These are phyloP conservation scores for Ceratobasidium theobromae DNA, from an alignment of 1,284 basidiomycete genomes.

Conservation along the genomic window DNA sequence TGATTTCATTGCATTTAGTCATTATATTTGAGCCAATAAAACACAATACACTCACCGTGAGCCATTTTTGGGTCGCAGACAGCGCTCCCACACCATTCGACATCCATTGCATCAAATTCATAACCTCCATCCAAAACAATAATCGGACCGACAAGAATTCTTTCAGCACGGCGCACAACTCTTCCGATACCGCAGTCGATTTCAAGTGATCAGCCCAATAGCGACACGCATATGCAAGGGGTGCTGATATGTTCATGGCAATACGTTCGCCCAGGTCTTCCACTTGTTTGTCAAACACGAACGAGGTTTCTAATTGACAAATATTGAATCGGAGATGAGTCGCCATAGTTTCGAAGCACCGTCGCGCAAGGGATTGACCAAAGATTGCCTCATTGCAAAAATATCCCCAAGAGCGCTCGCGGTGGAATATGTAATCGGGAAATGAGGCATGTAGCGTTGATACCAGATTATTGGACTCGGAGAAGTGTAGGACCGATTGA, in stretches of 20 bases:
- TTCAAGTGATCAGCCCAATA: not conserved
- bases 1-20: not conserved
- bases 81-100: not conserved
- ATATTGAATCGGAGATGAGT: not conserved
- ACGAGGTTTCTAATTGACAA: not conserved
- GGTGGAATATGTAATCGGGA: not conserved
- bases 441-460: not conserved
- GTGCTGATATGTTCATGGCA: not conserved
- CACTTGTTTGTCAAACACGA: not conserved
- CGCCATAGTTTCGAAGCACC: not conserved
- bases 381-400: not conserved
- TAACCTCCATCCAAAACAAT: slow-evolving; percentile 4
- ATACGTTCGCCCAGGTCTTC: not conserved
- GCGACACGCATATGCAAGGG: not conserved
- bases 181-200: not conserved
- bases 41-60: not conserved
- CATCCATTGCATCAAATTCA: not conserved
- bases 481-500: not conserved
- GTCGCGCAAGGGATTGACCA: not conserved
- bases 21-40: not conserved
- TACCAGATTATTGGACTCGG: not conserved
- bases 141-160: not conserved
- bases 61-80: not conserved
- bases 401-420: not conserved
- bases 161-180: not conserved